A percentile compares a stretch with the other conserved stretches of the same genome.
phyloP scores from a whole-genome alignment of 2,329 filamentous ascomycete species.

The Fusarium ambrosium region DNA sequence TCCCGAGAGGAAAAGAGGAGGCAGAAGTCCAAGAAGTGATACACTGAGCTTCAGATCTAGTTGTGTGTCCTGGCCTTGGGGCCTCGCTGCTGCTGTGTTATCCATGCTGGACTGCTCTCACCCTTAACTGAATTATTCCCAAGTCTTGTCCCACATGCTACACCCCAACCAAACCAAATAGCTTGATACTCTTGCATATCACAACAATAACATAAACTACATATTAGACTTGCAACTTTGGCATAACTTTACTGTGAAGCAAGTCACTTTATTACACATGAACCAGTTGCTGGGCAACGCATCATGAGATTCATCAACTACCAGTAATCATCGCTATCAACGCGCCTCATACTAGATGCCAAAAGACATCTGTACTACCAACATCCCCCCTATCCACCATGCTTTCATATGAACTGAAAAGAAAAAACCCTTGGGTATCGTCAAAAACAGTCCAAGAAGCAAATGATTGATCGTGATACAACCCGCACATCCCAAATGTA shows the following conservation, averaged over 20 bases:
- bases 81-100: background rate
- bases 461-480: slow-evolving; percentile 46
- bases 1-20: slow-evolving; percentile 51
- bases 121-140: background rate
- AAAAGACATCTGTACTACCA: background rate
- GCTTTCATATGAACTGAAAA: slow-evolving; percentile 37
- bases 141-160: background rate
- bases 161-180: background rate
- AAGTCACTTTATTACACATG: background rate
- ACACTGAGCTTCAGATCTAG: background rate
- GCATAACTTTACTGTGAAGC: background rate
- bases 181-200: background rate
- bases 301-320: slow-evolving; percentile 5
- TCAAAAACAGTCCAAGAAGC: slow-evolving; percentile 50
- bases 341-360: background rate
- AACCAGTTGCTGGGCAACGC: background rate
- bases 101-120: background rate
- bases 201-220: background rate
- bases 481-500: slow-evolving; percentile 44
- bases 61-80: background rate
- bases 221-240: background rate
- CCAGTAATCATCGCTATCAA: background rate
- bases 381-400: slow-evolving; percentile 18
- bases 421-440: slow-evolving; percentile 51
- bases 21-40: slow-evolving; percentile 13